phyloP scores from a whole-genome alignment of 164 flowering plant species.

The Kingdonia uniflora region DNA sequence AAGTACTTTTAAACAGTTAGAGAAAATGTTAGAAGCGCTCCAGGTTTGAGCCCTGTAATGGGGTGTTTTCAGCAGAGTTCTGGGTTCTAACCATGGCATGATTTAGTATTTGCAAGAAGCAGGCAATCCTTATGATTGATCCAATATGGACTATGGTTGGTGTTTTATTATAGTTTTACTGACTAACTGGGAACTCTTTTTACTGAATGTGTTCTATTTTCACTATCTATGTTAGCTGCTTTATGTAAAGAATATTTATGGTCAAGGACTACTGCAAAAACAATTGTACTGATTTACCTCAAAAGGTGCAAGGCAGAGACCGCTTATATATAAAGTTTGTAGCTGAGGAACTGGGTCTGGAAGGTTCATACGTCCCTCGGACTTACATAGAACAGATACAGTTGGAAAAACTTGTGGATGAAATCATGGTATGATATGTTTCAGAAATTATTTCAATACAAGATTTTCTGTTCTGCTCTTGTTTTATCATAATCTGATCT shows the following conservation, averaged over 20 bases:
- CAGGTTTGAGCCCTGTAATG: too few species aligned
- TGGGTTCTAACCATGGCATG: too few species aligned
- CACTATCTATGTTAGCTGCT: constrained; percentile 35
- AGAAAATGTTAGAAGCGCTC: too few species aligned
- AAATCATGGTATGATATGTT: constrained; percentile 67
- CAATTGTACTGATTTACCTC: constrained; percentile 96
- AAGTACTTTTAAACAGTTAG: too few species aligned
- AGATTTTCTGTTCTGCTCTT: neutral
- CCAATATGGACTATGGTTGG: constrained; percentile 43
- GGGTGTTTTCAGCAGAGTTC: too few species aligned
- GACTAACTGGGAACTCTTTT: neutral
- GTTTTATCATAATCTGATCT: constrained; percentile 11
- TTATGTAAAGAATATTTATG: constrained; percentile 78
- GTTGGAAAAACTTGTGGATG: constrained; percentile 91
- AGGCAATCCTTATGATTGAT: too few species aligned
- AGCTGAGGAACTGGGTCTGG: too few species aligned
- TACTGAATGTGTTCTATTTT: constrained; percentile 1
- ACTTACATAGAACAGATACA: too few species aligned
- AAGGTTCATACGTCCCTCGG: too few species aligned
- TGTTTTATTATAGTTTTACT: neutral
- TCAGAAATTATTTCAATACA: neutral
- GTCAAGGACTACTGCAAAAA: constrained; percentile 55
- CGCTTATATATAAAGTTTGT: too few species aligned
- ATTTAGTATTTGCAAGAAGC: too few species aligned
- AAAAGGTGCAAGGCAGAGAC: constrained; percentile 90